Evolutionary conservation across 768 basidiomycete species (phyloP), one percentile per base, ranked within the genome.

Genomic region (Dendrothele bispora): DNA sequence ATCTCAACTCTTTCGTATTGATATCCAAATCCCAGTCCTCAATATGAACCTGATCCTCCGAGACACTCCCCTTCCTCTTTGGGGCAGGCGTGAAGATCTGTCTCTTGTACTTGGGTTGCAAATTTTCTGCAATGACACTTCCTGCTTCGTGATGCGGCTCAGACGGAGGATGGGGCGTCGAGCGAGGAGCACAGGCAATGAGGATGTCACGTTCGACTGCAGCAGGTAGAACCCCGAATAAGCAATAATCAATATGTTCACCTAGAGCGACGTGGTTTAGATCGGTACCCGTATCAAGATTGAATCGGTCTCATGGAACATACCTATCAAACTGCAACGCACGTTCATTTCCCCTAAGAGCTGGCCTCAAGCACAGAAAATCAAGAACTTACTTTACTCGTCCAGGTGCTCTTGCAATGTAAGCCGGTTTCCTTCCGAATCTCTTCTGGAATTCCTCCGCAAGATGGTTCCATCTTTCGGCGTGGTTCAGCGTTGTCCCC

Each of bases 191-290:
- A 65, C 79, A 84, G 0, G 91, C 90, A 46, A 93, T 85, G 43
- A 93, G 72, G 55, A 92, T 84, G 62, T 92, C 92, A 43, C 80
- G 80, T 54, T 91, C 91, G 30, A 93, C 78, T 0, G 91, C 91
- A n/a, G 85, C 78, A 14, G 91, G 92, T 28, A 93, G 75, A 7
- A 89, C 89, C 3, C 91, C 91, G 55, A 91, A 91, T 22, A 91
- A 70, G 1, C 84, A 80, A 55, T 91, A 91, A 64, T 91, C 89
- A 61, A 91, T 86, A 60, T 91, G 87, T 67, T 91, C 88, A 26
- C 88, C 88, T 82, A 68, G 61, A 15, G 66, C 49, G 57, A 34
- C 15, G 32, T 29, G 18, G 37, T 8, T 21, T 8, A 28, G 25
- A 28, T n/a, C n/a, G n/a, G n/a, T n/a, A n/a, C n/a, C n/a, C n/a